Conservation (phyloP, 371 early-diverging fungal species). For the Umbelopsis sp. region DNA sequence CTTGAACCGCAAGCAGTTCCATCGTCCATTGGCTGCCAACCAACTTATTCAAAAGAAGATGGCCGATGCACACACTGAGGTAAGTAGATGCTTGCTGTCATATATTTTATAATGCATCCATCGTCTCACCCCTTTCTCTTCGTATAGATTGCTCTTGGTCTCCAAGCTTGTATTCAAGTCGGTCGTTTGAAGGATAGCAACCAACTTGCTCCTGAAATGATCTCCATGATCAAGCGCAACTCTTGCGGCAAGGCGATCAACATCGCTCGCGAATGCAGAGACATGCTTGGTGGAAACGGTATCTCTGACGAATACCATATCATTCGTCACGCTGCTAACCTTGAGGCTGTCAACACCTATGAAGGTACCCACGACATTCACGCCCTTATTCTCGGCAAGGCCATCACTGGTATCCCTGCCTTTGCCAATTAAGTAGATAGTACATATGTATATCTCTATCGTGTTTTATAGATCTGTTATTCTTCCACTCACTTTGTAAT, state of each 20-base stretch:
- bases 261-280: constrained; percentile 90
- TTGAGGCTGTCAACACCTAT: constrained; percentile 97
- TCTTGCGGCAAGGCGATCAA: constrained; percentile 93
- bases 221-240: constrained; percentile 96
- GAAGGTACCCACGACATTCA: constrained; percentile 98
- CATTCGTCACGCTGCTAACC: constrained; percentile 93
- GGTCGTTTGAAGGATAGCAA: constrained; percentile 93
- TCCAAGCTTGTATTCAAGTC: constrained; percentile 91
- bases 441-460: no score
- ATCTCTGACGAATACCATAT: constrained; percentile 97
- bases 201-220: constrained; percentile 92
- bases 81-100: constrained; percentile 12
- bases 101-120: no score
- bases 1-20: constrained; percentile 90
- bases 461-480: no score
- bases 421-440: constrained; percentile 42
- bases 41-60: constrained; percentile 97
- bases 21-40: constrained; percentile 92
- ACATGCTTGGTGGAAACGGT: constrained; percentile 93
- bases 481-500: no score
- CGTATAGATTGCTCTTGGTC: constrained; percentile 79
- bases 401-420: constrained; percentile 92
- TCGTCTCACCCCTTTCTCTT: background rate
- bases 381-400: constrained; percentile 93
- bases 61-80: constrained; percentile 93